Base-by-base conservation (phyloP, 495 filamentous ascomycete genomes). In the Penicillium antarcticum region DNA sequence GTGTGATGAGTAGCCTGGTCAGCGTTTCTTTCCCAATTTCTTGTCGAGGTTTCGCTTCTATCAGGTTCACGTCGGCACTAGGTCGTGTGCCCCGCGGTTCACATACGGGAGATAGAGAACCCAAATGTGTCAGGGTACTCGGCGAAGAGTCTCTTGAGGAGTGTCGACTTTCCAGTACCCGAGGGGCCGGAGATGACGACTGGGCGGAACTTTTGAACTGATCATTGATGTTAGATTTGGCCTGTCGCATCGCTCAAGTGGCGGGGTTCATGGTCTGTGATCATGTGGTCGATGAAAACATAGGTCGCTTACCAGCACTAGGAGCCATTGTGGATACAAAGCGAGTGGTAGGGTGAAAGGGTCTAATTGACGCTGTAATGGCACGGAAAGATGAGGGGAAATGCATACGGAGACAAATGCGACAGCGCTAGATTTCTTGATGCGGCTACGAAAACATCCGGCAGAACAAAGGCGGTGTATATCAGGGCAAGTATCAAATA, bases 141-240 rank as follows among this genome's bases (percentile, higher is more conserved):
- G 21, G 69, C 71, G 60, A 86, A 82, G 11, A 97, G 84, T 14
- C 82, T 74, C 56, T 85, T 84, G 55, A 94, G 82, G 18, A 97
- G 80, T 19, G 92, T 96, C 40, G 84, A 87, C 80, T 97, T 96
- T 38, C 92, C 92, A 10, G 87, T 81, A 61, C 92, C 92, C 7
- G 81, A 87, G 14, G 92, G 91, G 24, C 90, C 92, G 16, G 86
- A 94, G 60, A 96, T 84, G 32, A 96, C 87, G 56, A 97, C 80
- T 6, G 91, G 92, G 12, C 84, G 76, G 53, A 65, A 73, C 39
- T 69, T 66, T 34, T 71, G 62, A 39, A 66, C 60, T 70, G 21
- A 38, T 8, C 32, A 14, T n/a, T 36, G 21, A 31, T 41, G 40
- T 49, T 37, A 41, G 18, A 38, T 17, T 14, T 40, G 31, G 19